Conservation (phyloP, 2,329 filamentous ascomycete species). For the Davidsoniella virescens region DNA sequence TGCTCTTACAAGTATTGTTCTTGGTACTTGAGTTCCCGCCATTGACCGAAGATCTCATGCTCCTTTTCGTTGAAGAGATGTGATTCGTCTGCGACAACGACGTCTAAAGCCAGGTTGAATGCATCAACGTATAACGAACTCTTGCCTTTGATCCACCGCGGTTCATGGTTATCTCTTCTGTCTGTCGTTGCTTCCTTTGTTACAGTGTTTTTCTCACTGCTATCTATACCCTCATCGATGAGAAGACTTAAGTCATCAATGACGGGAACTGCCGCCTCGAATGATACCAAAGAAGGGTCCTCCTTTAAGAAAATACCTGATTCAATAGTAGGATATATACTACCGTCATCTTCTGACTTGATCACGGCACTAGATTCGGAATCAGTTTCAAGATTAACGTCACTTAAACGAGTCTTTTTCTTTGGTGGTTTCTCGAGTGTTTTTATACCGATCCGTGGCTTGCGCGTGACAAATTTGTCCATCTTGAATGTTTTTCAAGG, state of each 20-base stretch:
- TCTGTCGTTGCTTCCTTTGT: constrained; percentile 49
- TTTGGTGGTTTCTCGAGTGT: not conserved
- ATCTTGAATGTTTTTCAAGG: not conserved
- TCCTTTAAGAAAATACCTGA: not conserved
- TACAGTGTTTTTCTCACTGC: constrained; percentile 34
- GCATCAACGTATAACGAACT: constrained; percentile 95
- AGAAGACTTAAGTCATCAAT: too few relatives aligned
- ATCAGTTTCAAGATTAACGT: not conserved
- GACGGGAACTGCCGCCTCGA: not conserved
- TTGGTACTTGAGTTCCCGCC: constrained; percentile 62
- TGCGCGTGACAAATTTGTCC: constrained; percentile 5
- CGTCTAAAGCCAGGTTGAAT: constrained; percentile 82
- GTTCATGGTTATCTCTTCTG: constrained; percentile 23
- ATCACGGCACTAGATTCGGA: not conserved
- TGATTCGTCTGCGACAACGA: constrained; percentile 73
- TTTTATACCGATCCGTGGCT: not conserved
- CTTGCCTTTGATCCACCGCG: constrained; percentile 52
- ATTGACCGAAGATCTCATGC: constrained; percentile 57
- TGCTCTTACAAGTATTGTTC: constrained; percentile 55
- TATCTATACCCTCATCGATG: too few relatives aligned
- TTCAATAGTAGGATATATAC: not conserved
- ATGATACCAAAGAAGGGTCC: not conserved
- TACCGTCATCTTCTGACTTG: not conserved
- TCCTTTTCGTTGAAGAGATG: constrained; percentile 78
- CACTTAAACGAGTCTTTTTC: constrained; percentile 2